Conservation (phyloP, 768 basidiomycete species). For the Boletus insuetus region DNA sequence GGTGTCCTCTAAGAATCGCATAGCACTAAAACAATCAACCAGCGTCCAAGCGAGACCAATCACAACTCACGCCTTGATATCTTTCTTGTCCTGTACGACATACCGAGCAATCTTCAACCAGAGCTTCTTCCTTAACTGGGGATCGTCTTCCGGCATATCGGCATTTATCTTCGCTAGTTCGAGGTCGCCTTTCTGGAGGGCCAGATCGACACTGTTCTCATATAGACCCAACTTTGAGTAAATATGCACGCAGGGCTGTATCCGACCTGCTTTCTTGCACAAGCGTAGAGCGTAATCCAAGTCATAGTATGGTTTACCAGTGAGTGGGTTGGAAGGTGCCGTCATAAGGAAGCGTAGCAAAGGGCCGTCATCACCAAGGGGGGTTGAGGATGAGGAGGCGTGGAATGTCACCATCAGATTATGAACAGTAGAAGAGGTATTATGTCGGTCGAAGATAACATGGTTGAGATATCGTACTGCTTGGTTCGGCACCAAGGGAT, state of each 20-base stretch:
- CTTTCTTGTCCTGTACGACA: conserved; percentile 96
- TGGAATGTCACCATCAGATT: conserved; percentile 92
- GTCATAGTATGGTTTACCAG: conserved; percentile 89
- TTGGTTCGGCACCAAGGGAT: conserved; percentile 76
- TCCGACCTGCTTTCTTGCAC: conserved; percentile 79
- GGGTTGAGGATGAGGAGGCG: conserved; percentile 50
- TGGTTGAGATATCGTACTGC: conserved; percentile 88
- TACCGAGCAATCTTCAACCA: conserved; percentile 99
- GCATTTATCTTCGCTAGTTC: conserved; percentile 95
- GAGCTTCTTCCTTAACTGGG: conserved; percentile 81
- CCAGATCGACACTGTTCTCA: conserved; percentile 95
- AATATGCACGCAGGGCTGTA: conserved; percentile 91
- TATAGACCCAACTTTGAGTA: conserved; percentile 97
- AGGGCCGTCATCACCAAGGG: conserved; percentile 65
- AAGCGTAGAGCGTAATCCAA: conserved; percentile 94
- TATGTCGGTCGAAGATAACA: conserved; percentile 76
- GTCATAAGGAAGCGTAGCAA: conserved; percentile 79
- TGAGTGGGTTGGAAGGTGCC: conserved; percentile 79
- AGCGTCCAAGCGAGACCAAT: neutral
- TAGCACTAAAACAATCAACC: conserved; percentile 59
- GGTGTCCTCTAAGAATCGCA: conserved; percentile 94
- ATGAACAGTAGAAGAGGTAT: conserved; percentile 84
- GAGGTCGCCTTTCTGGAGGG: conserved; percentile 89
- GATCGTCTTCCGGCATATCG: conserved; percentile 91
- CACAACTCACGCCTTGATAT: conserved; percentile 88